These are phyloP conservation scores for Psilocybe mexicana DNA, from an alignment of 1,284 basidiomycete species.

Conservation along the genomic window DNA sequence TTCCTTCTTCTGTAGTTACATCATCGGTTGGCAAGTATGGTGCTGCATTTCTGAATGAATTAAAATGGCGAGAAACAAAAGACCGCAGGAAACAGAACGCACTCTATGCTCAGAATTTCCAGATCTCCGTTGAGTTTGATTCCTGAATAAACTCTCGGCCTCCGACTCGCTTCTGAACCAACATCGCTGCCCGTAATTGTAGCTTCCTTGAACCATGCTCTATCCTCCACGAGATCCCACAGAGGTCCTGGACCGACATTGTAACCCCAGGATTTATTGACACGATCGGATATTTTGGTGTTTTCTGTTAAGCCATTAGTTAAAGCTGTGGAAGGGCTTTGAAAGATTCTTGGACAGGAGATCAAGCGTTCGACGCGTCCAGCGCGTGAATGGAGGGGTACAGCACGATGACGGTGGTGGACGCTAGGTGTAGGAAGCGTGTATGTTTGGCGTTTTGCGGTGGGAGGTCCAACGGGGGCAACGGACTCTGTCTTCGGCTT, in stretches of 20 bases:
- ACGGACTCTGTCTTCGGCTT: conserved; percentile 14
- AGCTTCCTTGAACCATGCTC: conserved; percentile 75
- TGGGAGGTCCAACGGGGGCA: conserved; percentile 20
- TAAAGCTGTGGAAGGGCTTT: conserved; percentile 29
- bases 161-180: conserved; percentile 45
- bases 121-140: conserved; percentile 45
- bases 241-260: conserved; percentile 73
- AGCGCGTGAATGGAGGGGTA: conserved; percentile 52
- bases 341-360: conserved; percentile 49
- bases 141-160: conserved; percentile 58
- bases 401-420: conserved; percentile 67
- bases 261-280: conserved; percentile 66
- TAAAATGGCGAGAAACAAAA: conserved; percentile 10
- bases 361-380: conserved; percentile 58
- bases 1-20: conserved; percentile 46
- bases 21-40: conserved; percentile 58
- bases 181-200: conserved; percentile 28
- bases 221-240: conserved; percentile 73
- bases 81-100: conserved; percentile 31
- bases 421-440: conserved; percentile 58
- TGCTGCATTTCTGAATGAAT: conserved; percentile 48
- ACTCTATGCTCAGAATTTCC: conserved; percentile 50
- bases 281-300: conserved; percentile 42
- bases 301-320: conserved; percentile 51
- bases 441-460: conserved; percentile 47